phyloP scores from a whole-genome alignment of 2,329 filamentous ascomycete species.

The Dendryphion nanum region DNA sequence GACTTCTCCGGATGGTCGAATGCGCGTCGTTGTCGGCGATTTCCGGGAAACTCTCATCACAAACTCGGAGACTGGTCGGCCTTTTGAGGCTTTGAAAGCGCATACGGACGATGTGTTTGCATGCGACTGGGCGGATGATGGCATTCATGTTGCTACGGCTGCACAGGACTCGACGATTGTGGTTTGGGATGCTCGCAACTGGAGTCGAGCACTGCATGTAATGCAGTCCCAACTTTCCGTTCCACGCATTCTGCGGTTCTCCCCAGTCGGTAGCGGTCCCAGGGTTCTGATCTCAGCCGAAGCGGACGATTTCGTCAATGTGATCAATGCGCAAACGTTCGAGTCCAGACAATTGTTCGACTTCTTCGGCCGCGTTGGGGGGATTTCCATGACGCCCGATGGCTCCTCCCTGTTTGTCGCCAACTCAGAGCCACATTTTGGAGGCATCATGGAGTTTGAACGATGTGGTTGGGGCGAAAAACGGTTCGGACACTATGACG shows the following conservation, averaged over 20 bases:
- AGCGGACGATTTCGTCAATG: constrained; percentile 69
- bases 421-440: constrained; percentile 64
- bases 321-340: constrained; percentile 67
- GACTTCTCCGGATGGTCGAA: constrained; percentile 67
- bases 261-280: constrained; percentile 66
- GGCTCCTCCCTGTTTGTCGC: constrained; percentile 68
- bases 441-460: constrained; percentile 65
- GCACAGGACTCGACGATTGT: constrained; percentile 72
- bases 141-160: constrained; percentile 72
- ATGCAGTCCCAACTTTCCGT: constrained; percentile 67
- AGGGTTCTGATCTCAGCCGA: constrained; percentile 70
- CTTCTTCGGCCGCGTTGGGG: constrained; percentile 73
- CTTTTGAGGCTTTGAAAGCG: constrained; percentile 57
- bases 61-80: constrained; percentile 64
- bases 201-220: constrained; percentile 56
- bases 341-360: constrained; percentile 67
- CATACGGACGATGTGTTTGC: constrained; percentile 73
- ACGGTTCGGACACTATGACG: constrained; percentile 1
- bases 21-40: constrained; percentile 74
- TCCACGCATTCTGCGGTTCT: constrained; percentile 69
- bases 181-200: constrained; percentile 74
- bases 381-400: constrained; percentile 64
- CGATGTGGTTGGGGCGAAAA: constrained; percentile 37
- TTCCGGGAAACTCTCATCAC: constrained; percentile 63
- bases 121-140: constrained; percentile 77